These are phyloP conservation scores for Botrytis fabae DNA, from an alignment of 2,329 filamentous ascomycete species.

Conservation along the genomic window DNA sequence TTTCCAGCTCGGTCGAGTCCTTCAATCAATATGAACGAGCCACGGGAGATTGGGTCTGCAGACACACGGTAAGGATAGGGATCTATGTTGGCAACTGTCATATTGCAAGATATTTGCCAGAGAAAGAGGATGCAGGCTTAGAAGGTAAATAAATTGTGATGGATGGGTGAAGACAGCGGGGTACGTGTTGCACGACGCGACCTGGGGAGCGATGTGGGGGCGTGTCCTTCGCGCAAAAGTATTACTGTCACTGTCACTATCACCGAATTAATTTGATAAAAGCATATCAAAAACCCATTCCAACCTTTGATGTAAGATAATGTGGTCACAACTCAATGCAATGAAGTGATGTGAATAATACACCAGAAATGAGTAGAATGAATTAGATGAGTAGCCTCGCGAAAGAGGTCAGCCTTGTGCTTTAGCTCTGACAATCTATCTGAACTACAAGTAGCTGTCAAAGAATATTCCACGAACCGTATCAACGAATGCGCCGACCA, in stretches of 20 bases:
- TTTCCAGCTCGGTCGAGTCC: conserved; percentile 72
- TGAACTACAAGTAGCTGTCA: not conserved
- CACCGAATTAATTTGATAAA: no score
- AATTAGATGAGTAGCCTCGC: not conserved
- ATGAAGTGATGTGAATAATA: not conserved
- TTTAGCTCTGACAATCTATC: conserved; percentile 3
- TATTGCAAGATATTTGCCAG: conserved; percentile 13
- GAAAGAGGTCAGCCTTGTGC: conserved; percentile 8
- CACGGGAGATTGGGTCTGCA: conserved; percentile 43
- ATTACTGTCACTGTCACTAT: no score
- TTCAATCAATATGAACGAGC: conserved; percentile 68
- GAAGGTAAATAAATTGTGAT: not conserved
- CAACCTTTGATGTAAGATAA: not conserved
- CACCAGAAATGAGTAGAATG: not conserved
- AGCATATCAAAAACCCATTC: not conserved
- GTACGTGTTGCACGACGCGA: conserved; percentile 4
- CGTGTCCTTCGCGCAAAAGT: not conserved
- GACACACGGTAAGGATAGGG: conserved; percentile 37
- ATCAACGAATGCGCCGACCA: conserved; percentile 6
- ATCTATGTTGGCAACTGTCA: conserved; percentile 25
- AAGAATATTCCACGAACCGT: conserved; percentile 5
- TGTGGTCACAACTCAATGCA: not conserved
- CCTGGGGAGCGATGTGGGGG: conserved; percentile 1
- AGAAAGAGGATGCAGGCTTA: not conserved
- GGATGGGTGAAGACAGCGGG: conserved; percentile 4